Evolutionary conservation across 2,329 filamentous ascomycete species (phyloP), one percentile per base, ranked within the genome.

Genomic region (Colletotrichum sojae): DNA sequence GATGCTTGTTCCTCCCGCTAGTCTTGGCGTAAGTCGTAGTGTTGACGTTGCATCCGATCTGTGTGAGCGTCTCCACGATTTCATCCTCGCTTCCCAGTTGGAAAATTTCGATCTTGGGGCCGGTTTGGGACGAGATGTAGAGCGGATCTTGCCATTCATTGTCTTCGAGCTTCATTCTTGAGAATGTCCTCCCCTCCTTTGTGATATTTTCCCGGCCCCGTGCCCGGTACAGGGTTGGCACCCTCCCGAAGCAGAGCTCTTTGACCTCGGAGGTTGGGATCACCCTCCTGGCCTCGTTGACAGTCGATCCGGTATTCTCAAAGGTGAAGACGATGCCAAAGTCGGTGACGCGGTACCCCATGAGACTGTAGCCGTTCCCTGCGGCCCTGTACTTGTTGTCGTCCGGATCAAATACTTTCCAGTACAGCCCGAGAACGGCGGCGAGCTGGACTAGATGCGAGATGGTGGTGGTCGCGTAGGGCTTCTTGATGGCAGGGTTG

Each of bases 301-400:
- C 71, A 0, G 78, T 78, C 15, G 72, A 75, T 0, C 80, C 81
- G 2, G 78, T 78, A n/a, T 77, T 76, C 12, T 79, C 73, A 60
- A 84, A 82, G 2, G 73, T 75, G 22, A 83, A 81, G 48, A 81
- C 78, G 4, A 83, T 74, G 1, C 82, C 82, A 0, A 83, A 73
- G 0, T 80, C 79, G 3, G 73, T 64, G 0, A 76, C 71, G 13
- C 76, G 73, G 1, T 75, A 73, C 1, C 80, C 78, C 2, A 73
- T 74, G 0, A 81, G 40, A n/a, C 78, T 75, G 63, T 76, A 80
- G 0, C 80, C 79, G 56, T 81, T 81, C 0, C 79, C 79, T 20
- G 81, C 76, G 0, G 79, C 79, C 5, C 76, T 77, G 4, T 82
- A 76, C 18, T 78, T 76, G 71, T 82, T 78, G 3, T 73, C 70